A percentile compares a stretch with the other conserved stretches of the same genome.
Conservation (phyloP, 2,329 filamentous ascomycete species). For the Tolypocladium album region DNA sequence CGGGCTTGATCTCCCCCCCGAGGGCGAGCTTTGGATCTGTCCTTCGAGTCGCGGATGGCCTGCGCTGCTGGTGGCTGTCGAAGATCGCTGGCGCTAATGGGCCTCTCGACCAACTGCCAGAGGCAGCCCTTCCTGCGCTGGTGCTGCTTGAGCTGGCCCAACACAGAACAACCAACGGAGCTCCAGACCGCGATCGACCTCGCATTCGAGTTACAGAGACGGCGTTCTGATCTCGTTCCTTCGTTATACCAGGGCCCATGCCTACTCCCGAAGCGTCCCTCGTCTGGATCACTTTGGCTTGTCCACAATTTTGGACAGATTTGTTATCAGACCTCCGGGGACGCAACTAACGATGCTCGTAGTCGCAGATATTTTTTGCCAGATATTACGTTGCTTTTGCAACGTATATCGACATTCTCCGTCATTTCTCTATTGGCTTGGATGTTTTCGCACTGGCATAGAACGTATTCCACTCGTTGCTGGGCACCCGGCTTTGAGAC, state of each 20-base stretch:
- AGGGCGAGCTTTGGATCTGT: not conserved
- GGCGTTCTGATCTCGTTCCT: no score
- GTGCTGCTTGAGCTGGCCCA: not conserved
- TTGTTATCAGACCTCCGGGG: not conserved
- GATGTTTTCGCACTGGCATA: constrained; percentile 48
- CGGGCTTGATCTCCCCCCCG: not conserved
- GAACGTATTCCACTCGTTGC: constrained; percentile 39
- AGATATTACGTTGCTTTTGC: constrained; percentile 21
- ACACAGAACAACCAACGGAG: not conserved
- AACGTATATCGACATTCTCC: constrained; percentile 37
- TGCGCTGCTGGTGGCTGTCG: not conserved
- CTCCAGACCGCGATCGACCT: not conserved
- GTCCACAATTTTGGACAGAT: not conserved
- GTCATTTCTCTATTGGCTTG: constrained; percentile 33
- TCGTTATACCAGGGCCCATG: not conserved
- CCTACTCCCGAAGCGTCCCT: not conserved
- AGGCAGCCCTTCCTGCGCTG: not conserved
- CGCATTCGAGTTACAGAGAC: no score
- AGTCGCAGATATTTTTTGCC: constrained; percentile 17
- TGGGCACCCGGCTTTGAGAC: constrained; percentile 45
- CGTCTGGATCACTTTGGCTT: not conserved
- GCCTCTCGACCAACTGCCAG: not conserved
- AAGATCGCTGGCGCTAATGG: not conserved
- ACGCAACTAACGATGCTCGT: not conserved
- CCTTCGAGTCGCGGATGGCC: not conserved